Evolutionary conservation across 768 basidiomycete genomes (phyloP), one percentile per base, ranked within the genome.

Genomic region (Panaeolus cyanescens): DNA sequence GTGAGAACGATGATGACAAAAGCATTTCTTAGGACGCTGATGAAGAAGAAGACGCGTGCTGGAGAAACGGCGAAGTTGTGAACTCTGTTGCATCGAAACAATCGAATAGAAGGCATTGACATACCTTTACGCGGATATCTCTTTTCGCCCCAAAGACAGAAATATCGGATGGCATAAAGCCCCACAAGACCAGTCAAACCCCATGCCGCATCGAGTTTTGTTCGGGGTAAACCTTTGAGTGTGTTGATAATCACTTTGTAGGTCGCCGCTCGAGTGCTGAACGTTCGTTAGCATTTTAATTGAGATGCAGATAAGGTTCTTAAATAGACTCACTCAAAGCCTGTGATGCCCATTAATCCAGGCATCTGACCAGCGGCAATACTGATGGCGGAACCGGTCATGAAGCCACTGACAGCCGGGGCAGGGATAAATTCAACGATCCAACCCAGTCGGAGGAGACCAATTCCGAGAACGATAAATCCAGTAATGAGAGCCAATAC

Each of bases 381-480:
- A 72, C 81, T 95, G 76, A 98, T 87, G 33, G 96, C 96, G n/a
- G 92, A 95, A 19, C 96, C 96, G 0, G 96, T 99, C 95, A 99
- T 97, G 78, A 96, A 93, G 19, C 90, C 91, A 66, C 88, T 90
- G 62, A 94, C 89, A 2, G 92, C 92, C 2, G 91, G 91, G 6
- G 85, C 82, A 19, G 93, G 91, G 63, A 96, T 98, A 72, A 99
- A 95, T 71, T 99, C 96, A 55, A 99, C 90, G 32, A 98, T 77
- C 93, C 95, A 96, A 0, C 97, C 97, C 5, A 98, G 68, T 9
- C 97, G 85, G 10, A 99, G 79, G 22, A 99, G 76, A 54, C 97
- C 97, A 37, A 99, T 87, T 22, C 83, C 92, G 36, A 98, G 86
- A 28, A 94, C 90, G 74, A 96, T 95, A 75, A 95, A 93, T 15